These are phyloP conservation scores for Mycena metata DNA, from an alignment of 768 basidiomycete species.

Conservation along the genomic window DNA sequence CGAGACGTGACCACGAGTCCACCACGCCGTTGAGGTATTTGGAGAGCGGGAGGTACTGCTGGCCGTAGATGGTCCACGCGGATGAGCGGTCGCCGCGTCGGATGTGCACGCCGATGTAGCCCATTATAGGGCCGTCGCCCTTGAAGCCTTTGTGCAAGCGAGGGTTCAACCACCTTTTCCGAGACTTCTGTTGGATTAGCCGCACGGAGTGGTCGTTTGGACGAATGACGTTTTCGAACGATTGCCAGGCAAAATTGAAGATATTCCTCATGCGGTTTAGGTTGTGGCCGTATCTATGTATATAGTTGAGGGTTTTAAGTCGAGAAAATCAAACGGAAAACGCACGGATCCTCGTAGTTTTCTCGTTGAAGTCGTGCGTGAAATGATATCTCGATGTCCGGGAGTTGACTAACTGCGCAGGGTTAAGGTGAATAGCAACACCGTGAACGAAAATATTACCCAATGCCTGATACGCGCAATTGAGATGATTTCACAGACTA, in stretches of 20 bases:
- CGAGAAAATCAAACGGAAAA: not conserved
- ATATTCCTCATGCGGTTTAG: conserved; percentile 71
- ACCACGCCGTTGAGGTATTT: conserved; percentile 62
- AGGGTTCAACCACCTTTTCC: conserved; percentile 32
- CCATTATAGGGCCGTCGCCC: conserved; percentile 18
- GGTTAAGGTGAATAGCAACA: not conserved
- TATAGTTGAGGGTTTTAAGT: not conserved
- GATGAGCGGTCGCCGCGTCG: conserved; percentile 72
- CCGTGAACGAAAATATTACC: conserved; percentile 53
- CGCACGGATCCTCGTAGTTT: conserved; percentile 75
- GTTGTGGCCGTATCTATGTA: conserved; percentile 63
- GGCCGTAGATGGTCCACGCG: conserved; percentile 57
- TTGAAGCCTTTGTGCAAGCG: conserved; percentile 25
- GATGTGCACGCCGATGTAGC: conserved; percentile 72
- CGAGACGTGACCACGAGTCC: conserved; percentile 56
- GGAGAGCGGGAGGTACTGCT: conserved; percentile 61
- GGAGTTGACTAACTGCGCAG: conserved; percentile 68
- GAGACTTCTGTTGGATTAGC: conserved; percentile 66
- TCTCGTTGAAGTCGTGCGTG: conserved; percentile 65
- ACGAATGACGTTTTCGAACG: conserved; percentile 65
- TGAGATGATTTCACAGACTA: conserved; percentile 30
- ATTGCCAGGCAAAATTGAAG: conserved; percentile 60
- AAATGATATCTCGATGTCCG: conserved; percentile 77
- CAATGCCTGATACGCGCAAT: conserved; percentile 63
- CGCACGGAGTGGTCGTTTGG: conserved; percentile 61